Evolutionary conservation across 106 monocot genomes (phyloP), one percentile per base, ranked within the genome.

Genomic region (Agapanthus africanus): DNA sequence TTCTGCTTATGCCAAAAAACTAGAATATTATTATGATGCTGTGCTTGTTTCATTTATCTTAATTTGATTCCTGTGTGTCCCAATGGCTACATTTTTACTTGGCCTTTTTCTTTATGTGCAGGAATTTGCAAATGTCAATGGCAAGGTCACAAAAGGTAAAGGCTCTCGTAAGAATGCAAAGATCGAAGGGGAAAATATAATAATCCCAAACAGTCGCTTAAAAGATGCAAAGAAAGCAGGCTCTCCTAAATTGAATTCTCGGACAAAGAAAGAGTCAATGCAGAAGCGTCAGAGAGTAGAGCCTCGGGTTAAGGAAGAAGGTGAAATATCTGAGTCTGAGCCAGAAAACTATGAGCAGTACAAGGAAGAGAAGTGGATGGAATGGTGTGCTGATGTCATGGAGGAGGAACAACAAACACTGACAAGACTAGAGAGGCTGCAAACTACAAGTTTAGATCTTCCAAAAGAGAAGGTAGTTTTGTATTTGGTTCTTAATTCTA

Each of bases 341-440:
- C 83, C 81, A 62, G 84, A 82, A 72, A 76, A 68, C 11, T 83
- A 86, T 67, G 87, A 87, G 52, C 84, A 87, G 65, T 80, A 83
- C 44, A 99, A 99, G 72, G 97, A 99, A 73, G 90, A 92, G 64
- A 99, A 90, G 62, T 99, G 97, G 97, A 87, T 84, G 89, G 97
- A 90, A 74, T 99, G 97, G 97, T 99, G 97, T 74, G 76, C 84
- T 44, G 90, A 90, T 70, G 92, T 92, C 37, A 87, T 99, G 97
- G 90, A 84, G 57, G 87, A 85, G 27, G 87, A 99, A 59, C 73
- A 81, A 54, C 83, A 83, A 54, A 99, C 92, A 36, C 59, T 99
- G 44, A 99, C 83, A 61, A 86, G 97, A 16, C 71, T 99, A 18
- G 82, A 93, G 56, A 92, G 84, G 67, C 66, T 99, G 76, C 97